These are phyloP conservation scores for Barnettozyma populi DNA, from an alignment of 805 yeast genomes.

Conservation along the genomic window DNA sequence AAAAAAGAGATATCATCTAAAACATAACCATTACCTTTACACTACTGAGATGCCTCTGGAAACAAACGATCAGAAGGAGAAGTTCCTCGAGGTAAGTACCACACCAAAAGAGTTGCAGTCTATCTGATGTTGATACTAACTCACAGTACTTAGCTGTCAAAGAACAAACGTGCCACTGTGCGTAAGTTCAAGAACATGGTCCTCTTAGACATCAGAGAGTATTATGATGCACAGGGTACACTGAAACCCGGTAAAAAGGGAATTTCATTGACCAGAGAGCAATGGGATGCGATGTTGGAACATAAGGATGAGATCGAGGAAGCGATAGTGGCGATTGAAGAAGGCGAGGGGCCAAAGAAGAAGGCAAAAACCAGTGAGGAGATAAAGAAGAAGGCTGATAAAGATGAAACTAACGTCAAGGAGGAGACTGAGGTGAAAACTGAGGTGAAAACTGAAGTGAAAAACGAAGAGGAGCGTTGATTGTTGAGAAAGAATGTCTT, in stretches of 20 bases:
- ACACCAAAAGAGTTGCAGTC: background rate
- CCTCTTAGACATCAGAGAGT: conserved; percentile 82
- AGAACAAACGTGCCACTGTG: conserved; percentile 67
- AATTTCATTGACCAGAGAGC: conserved; percentile 51
- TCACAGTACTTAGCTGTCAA: conserved; percentile 36
- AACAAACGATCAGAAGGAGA: conserved; percentile 7
- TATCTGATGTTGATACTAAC: background rate
- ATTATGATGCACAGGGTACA: conserved; percentile 57
- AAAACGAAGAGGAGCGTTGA: background rate
- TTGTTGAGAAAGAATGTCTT: too few relatives aligned
- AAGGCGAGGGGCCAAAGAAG: conserved; percentile 25
- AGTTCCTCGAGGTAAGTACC: conserved; percentile 7
- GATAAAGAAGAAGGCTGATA: background rate
- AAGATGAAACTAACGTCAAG: background rate
- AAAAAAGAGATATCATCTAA: background rate
- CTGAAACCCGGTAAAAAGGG: conserved; percentile 81
- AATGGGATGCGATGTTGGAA: conserved; percentile 46
- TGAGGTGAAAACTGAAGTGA: background rate
- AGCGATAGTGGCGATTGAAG: conserved; percentile 38
- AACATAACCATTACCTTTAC: background rate
- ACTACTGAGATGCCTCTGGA: background rate
- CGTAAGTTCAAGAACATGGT: conserved; percentile 61
- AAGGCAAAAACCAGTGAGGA: conserved; percentile 13
- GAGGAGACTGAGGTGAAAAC: background rate
- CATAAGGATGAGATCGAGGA: conserved; percentile 41